A percentile compares a stretch with the other conserved stretches of the same genome.
phyloP scores from a whole-genome alignment of 192 early-diverging fungal species.

The Coemansia sp. region DNA sequence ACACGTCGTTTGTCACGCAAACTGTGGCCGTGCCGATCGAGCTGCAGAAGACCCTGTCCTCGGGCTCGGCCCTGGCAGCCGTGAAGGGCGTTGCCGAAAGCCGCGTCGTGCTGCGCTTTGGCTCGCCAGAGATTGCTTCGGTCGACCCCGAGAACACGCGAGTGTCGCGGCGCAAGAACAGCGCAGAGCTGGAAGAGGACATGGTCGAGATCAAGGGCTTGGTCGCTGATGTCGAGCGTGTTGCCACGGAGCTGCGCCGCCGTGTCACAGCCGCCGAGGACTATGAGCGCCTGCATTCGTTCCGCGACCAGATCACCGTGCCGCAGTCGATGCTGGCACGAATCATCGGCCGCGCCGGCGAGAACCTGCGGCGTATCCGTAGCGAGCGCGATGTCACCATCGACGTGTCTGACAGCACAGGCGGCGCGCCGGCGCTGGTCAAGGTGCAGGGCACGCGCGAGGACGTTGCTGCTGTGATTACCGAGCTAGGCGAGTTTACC shows the following conservation, averaged over 20 bases:
- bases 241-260: constrained; percentile 59
- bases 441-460: constrained; percentile 71
- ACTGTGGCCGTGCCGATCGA: constrained; percentile 59
- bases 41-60: constrained; percentile 70
- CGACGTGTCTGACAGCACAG: constrained; percentile 44
- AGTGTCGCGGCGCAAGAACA: constrained; percentile 41
- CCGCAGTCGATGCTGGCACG: constrained; percentile 61
- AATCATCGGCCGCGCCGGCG: constrained; percentile 89
- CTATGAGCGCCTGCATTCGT: constrained; percentile 63
- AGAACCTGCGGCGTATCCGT: constrained; percentile 71
- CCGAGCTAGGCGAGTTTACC: constrained; percentile 59
- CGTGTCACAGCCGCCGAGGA: constrained; percentile 66
- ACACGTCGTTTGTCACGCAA: constrained; percentile 61
- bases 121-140: constrained; percentile 28
- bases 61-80: constrained; percentile 66
- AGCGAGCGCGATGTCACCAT: constrained; percentile 69
- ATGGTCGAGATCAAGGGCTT: constrained; percentile 77
- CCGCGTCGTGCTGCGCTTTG: constrained; percentile 69
- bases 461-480: constrained; percentile 67
- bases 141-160: constrained; percentile 41
- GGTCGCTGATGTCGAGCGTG: constrained; percentile 67
- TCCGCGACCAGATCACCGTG: constrained; percentile 63
- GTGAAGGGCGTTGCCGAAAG: constrained; percentile 50
- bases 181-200: constrained; percentile 52
- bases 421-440: constrained; percentile 48